A percentile compares a stretch with the other conserved stretches of the same genome.
phyloP scores from a whole-genome alignment of 2,329 filamentous ascomycete genomes.

The Coniochaeta hoffmannii region DNA sequence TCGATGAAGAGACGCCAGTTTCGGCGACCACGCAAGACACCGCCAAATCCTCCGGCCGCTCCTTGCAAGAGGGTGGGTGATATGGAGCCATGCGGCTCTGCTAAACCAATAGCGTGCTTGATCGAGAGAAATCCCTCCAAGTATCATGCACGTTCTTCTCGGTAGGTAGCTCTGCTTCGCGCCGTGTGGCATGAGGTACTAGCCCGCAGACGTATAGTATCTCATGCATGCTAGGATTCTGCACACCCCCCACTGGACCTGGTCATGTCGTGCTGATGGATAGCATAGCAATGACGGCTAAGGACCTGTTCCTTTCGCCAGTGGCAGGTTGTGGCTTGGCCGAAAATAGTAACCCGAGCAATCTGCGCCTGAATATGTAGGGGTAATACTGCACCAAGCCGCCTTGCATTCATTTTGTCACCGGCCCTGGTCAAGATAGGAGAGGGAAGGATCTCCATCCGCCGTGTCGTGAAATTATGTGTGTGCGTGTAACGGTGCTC shows the following conservation, averaged over 20 bases:
- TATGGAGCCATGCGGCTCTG: neutral
- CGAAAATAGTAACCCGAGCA: too few relatives aligned
- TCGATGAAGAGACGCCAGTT: neutral
- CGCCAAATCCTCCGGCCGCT: neutral
- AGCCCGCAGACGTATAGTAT: too few relatives aligned
- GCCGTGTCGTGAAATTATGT: neutral
- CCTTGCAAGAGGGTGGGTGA: neutral
- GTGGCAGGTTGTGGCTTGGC: too few relatives aligned
- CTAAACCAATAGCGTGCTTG: neutral
- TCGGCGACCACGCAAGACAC: neutral
- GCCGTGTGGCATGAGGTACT: too few relatives aligned
- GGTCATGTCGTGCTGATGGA: neutral
- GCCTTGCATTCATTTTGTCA: neutral
- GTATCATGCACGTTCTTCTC: neutral
- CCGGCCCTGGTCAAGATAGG: neutral
- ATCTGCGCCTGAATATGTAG: too few relatives aligned
- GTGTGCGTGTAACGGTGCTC: too few relatives aligned
- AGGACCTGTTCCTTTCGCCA: too few relatives aligned
- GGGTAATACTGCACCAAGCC: neutral
- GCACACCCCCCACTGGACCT: neutral
- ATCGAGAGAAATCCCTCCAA: neutral
- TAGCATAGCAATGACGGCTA: neutral
- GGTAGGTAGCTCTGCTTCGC: neutral
- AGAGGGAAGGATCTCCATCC: neutral
- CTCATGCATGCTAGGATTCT: neutral